These are phyloP conservation scores for Pisolithus orientalis DNA, from an alignment of 768 basidiomycete genomes.

Conservation along the genomic window DNA sequence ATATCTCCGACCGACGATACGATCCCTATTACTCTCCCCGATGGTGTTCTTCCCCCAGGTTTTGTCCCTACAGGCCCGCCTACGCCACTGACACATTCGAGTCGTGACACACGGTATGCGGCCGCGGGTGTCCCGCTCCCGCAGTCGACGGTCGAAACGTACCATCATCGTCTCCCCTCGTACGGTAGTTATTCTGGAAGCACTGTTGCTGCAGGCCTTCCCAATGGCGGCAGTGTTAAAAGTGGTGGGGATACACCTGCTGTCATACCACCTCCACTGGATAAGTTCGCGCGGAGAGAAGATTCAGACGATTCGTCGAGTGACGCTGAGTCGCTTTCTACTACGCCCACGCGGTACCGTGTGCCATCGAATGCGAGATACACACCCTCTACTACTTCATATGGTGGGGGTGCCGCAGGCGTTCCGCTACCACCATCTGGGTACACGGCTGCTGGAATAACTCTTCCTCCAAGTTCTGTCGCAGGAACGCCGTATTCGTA, in stretches of 20 bases:
- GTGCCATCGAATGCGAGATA: conserved; percentile 10
- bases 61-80: conserved; percentile 28
- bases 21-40: conserved; percentile 21
- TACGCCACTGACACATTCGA: conserved; percentile 8
- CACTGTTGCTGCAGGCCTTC: conserved; percentile 1
- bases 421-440: conserved; percentile 9
- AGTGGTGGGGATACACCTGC: conserved; percentile 8
- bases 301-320: conserved; percentile 28
- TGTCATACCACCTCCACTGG: conserved; percentile 26
- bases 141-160: conserved; percentile 20
- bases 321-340: conserved; percentile 31
- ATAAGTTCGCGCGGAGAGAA: conserved; percentile 2
- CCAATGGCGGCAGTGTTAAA: background rate
- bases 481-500: conserved; percentile 19
- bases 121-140: conserved; percentile 27
- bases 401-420: conserved; percentile 11
- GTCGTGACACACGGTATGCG: conserved; percentile 15
- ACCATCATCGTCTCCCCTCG: conserved; percentile 20
- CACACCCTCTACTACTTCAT: background rate
- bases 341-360: conserved; percentile 21
- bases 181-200: conserved; percentile 10
- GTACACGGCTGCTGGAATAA: conserved; percentile 8
- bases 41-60: conserved; percentile 30
- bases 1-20: conserved; percentile 3
- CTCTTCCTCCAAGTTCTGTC: conserved; percentile 1